Conservation (phyloP, 805 yeast genomes). For the Candida tallmaniae region DNA sequence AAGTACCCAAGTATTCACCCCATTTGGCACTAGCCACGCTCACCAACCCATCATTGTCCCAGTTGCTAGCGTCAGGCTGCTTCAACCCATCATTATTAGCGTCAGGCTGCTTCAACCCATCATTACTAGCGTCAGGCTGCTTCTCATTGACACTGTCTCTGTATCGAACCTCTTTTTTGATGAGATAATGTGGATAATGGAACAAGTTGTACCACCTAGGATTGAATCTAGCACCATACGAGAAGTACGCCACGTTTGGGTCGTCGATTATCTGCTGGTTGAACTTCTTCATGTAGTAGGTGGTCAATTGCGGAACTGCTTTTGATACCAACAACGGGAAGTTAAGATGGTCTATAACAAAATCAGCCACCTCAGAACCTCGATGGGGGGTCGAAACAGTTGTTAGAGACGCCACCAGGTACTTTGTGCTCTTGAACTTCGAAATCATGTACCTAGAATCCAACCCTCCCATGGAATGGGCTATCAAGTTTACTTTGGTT, state of each 20-base stretch:
- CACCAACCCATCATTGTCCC: conserved; percentile 76
- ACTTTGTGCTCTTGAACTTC: conserved; percentile 37
- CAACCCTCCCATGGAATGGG: conserved; percentile 94
- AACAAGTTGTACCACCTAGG: conserved; percentile 65
- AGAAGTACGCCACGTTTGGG: conserved; percentile 65
- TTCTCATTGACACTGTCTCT: neutral
- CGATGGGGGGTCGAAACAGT: conserved; percentile 87
- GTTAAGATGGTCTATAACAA: conserved; percentile 37
- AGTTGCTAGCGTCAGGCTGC: conserved; percentile 3
- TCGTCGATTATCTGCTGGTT: conserved; percentile 50
- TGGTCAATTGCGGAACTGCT: conserved; percentile 62
- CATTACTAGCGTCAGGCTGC: conserved; percentile 1
- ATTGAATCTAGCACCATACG: conserved; percentile 72
- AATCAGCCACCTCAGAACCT: conserved; percentile 82
- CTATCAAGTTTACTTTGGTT: conserved; percentile 65
- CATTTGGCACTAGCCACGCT: conserved; percentile 73
- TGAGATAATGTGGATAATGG: conserved; percentile 57
- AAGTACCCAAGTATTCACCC: conserved; percentile 80
- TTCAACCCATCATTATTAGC: conserved; percentile 1
- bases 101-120: conserved; percentile 4
- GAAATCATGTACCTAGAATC: conserved; percentile 77
- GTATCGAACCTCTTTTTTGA: conserved; percentile 24
- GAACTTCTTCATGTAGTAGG: conserved; percentile 47
- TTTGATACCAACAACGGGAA: conserved; percentile 20
- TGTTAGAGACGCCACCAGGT: conserved; percentile 68